Percentiles rank a stretch among this genome's conserved stretches.
Conservation (phyloP, 305 asterid species). For the Stenogyne calaminthoides region DNA sequence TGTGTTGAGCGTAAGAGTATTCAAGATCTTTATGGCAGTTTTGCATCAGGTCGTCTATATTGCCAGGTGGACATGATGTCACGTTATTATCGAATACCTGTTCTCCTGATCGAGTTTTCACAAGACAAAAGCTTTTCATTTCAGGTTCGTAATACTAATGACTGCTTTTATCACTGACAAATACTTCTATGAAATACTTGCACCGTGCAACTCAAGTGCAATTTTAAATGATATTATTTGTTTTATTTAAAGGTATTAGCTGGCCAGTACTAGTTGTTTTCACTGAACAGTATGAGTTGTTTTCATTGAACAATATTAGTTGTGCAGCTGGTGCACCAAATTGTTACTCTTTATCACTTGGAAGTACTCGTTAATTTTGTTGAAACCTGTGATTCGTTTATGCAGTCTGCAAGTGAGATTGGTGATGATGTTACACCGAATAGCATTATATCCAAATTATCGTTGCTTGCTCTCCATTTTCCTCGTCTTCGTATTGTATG, state of each 20-base stretch:
- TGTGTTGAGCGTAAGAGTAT: conserved; percentile 97
- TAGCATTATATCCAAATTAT: conserved; percentile 92
- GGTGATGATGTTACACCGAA: conserved; percentile 90
- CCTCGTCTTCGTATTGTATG: conserved; percentile 95
- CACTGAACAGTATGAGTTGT: no score
- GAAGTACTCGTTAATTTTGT: conserved; percentile 23
- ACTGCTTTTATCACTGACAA: background rate
- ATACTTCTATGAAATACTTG: no score
- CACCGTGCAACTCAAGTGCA: no score
- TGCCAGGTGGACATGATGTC: conserved; percentile 99
- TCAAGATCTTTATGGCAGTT: conserved; percentile 88
- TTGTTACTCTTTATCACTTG: background rate
- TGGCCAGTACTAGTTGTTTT: no score
- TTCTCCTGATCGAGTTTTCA: conserved; percentile 95
- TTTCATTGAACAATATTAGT: no score
- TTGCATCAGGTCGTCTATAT: conserved; percentile 91
- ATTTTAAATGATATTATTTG: no score
- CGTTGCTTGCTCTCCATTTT: conserved; percentile 92
- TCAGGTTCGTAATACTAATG: conserved; percentile 54
- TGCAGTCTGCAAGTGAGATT: conserved; percentile 89
- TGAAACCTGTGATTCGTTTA: conserved; percentile 20
- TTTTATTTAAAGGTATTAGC: no score
- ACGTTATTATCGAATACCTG: conserved; percentile 90
- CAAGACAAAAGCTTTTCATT: conserved; percentile 98
- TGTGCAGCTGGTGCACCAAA: no score